Base-by-base conservation (phyloP, 345 rosid genomes). In the Mallotus nudiflorus region DNA sequence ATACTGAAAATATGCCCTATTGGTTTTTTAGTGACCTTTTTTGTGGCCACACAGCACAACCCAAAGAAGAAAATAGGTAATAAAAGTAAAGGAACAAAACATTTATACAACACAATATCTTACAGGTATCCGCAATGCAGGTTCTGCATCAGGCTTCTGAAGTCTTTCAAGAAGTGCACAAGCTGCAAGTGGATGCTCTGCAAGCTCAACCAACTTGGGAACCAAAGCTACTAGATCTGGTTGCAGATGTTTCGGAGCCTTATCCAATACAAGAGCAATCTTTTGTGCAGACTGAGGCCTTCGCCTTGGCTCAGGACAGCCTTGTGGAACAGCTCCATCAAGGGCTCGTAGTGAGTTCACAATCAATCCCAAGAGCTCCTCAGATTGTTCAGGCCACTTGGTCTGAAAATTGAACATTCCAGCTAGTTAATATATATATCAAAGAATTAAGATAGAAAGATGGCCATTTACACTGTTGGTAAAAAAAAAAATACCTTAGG, bases 301-400 rank as follows among this genome's bases (percentile, higher is more conserved):
- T 65, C 99, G 75, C 78, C 89, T 85, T 28, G 98, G 98, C 85
- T 92, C 99, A 12, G 93, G 97, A 77, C 95, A 92, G 73, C 96
- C 91, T 68, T 91, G 96, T 50, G 96, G 96, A 82, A 88, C 95
- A 77, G 91, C 95, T 78, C 97, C 96, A 71, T 96, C 99, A 56
- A 89, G 87, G 72, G 98, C 86, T 85, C 94, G 89, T 73, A 96
- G 84, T 63, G 98, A 96, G 81, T 96, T 91, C 18, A 96, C 93
- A 77, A 96, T 96, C 85, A 96, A 82, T 76, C 98, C 97, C 65
- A 96, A 73, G 39, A 96, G 93, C 87, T 96, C 99, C 87, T 91
- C 99, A 37, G 97, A 96, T 81, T 96, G 98, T 82, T 96, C 98
- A 1, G 96, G 96, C 97, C 98, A 91, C 84, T 92, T 92, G 48